Conservation (phyloP, 2,329 filamentous ascomycete genomes). For the Aspergillus sp. region DNA sequence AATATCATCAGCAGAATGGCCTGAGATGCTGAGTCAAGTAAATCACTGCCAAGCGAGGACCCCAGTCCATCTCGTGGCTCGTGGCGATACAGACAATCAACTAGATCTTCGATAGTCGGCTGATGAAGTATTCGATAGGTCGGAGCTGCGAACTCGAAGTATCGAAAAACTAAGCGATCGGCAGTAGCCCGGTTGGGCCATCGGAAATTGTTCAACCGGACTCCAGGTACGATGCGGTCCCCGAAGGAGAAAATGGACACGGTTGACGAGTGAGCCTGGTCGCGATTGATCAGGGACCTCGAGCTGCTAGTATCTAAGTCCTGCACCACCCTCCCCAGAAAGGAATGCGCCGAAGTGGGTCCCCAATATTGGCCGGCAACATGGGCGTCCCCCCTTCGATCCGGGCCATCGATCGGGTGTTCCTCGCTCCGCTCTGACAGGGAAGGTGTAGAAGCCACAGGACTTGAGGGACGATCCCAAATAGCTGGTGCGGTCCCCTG, state of each 20-base stretch:
- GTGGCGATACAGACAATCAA: slow-evolving; percentile 13
- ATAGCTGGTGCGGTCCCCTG: no score
- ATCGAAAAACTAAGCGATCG: slow-evolving; percentile 17
- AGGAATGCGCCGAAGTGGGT: slow-evolving; percentile 25
- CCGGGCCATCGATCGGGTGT: neutral
- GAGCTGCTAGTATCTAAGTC: slow-evolving; percentile 14
- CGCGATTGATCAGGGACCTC: slow-evolving; percentile 1
- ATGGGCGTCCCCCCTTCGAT: slow-evolving; percentile 2
- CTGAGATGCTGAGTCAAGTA: neutral
- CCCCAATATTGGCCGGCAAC: slow-evolving; percentile 23
- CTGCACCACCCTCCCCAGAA: slow-evolving; percentile 20
- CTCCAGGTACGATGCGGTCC: slow-evolving; percentile 15
- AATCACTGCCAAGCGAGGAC: neutral
- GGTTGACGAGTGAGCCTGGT: neutral
- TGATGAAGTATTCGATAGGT: slow-evolving; percentile 25
- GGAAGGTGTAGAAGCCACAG: neutral
- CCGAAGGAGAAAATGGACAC: slow-evolving; percentile 23
- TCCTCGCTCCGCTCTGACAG: neutral
- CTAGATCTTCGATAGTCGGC: slow-evolving; percentile 16
- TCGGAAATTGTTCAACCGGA: slow-evolving; percentile 11
- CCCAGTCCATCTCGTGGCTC: neutral
- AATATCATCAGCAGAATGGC: slow-evolving; percentile 21
- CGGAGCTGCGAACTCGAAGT: slow-evolving; percentile 26
- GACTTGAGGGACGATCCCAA: no score
- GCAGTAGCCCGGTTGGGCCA: slow-evolving; percentile 18